Conservation (phyloP, 148 eudicot genomes). For the Spergularia bocconei region DNA sequence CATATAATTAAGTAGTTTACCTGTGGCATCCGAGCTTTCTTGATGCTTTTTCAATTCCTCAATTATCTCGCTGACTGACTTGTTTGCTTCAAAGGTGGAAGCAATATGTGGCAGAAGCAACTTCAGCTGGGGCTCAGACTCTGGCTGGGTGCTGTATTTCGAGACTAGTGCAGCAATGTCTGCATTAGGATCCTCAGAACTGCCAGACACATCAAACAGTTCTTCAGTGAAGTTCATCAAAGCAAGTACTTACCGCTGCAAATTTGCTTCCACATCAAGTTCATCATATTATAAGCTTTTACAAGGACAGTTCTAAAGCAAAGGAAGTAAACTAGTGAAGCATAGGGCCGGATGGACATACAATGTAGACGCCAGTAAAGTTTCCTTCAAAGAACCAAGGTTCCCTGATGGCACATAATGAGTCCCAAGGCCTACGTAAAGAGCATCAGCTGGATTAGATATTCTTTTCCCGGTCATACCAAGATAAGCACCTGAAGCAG, state of each 20-base stretch:
- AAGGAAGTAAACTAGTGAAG: neutral
- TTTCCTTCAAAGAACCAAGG: conserved; percentile 65
- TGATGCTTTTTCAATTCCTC: conserved; percentile 61
- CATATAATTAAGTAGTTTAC: conserved; percentile 30
- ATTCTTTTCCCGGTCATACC: conserved; percentile 92
- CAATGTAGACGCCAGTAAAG: conserved; percentile 64
- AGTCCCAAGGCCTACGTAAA: conserved; percentile 82
- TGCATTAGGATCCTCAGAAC: conserved; percentile 70
- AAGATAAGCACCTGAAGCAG: conserved; percentile 83
- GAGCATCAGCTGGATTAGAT: conserved; percentile 86
- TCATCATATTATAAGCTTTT: neutral
- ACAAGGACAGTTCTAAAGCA: neutral
- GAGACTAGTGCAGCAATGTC: conserved; percentile 48
- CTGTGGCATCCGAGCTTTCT: conserved; percentile 51
- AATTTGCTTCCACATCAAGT: neutral
- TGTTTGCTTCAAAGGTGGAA: conserved; percentile 60
- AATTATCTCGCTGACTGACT: conserved; percentile 54
- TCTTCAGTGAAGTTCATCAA: neutral
- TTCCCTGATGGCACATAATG: conserved; percentile 80
- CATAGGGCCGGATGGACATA: conserved; percentile 29
- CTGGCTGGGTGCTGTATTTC: conserved; percentile 57
- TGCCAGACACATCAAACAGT: conserved; percentile 20
- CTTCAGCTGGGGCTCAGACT: conserved; percentile 68
- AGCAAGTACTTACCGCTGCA: neutral
- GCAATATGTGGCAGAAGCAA: conserved; percentile 65